A percentile compares a stretch with the other conserved stretches of the same genome.
phyloP scores from a whole-genome alignment of 2,329 filamentous ascomycete species.

The Zasmidium angulare region DNA sequence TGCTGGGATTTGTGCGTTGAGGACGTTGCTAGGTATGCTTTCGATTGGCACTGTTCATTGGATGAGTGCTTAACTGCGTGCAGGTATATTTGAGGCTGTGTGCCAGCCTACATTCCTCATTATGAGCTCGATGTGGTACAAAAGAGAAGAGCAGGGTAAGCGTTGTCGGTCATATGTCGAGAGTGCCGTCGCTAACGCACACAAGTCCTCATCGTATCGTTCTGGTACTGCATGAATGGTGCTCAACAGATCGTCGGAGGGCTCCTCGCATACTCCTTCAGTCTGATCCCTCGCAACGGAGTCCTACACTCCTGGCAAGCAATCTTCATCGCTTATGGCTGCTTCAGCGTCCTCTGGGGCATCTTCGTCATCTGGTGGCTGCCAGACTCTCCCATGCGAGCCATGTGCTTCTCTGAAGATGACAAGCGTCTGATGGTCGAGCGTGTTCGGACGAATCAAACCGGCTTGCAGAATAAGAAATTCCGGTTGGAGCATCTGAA shows the following conservation, averaged over 20 bases:
- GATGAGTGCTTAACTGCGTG: neutral
- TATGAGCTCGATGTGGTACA: conserved; percentile 70
- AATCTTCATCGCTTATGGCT: conserved; percentile 21
- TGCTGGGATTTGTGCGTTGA: conserved; percentile 57
- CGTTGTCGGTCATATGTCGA: too few species aligned
- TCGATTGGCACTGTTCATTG: neutral
- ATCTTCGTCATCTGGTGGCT: conserved; percentile 64
- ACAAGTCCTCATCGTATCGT: conserved; percentile 60
- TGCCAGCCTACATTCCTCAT: conserved; percentile 69
- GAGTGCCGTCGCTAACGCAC: too few species aligned
- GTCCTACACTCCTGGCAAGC: conserved; percentile 59
- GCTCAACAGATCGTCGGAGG: conserved; percentile 70
- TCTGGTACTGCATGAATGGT: conserved; percentile 54
- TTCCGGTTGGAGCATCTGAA: conserved; percentile 56
- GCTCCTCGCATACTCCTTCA: conserved; percentile 59
- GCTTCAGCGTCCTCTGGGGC: conserved; percentile 63
- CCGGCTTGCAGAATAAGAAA: conserved; percentile 47
- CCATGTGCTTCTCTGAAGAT: conserved; percentile 66
- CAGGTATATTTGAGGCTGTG: conserved; percentile 63
- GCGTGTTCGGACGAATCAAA: conserved; percentile 48
- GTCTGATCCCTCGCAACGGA: conserved; percentile 30
- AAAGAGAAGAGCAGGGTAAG: conserved; percentile 59
- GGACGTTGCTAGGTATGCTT: conserved; percentile 61
- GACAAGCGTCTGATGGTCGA: conserved; percentile 56
- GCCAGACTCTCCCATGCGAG: conserved; percentile 70